Conservation (phyloP, 805 yeast genomes). For the Schwanniomyces yamadae region DNA sequence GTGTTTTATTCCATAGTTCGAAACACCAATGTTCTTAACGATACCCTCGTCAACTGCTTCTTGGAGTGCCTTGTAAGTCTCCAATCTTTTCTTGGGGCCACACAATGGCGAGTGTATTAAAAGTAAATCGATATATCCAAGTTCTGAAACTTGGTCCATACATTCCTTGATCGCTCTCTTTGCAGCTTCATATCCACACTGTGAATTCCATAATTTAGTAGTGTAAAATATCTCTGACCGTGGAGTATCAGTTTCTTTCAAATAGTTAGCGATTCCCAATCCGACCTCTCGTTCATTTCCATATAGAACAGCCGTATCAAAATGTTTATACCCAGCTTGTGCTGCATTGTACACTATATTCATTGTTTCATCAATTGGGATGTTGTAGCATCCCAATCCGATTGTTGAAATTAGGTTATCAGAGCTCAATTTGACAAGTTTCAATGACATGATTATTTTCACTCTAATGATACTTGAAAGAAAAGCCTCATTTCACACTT, state of each 20-base stretch:
- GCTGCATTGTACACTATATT: slow-evolving; percentile 56
- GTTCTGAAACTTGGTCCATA: slow-evolving; percentile 45
- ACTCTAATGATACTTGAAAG: too few relatives aligned
- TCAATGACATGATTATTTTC: too few relatives aligned
- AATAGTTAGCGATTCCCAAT: slow-evolving; percentile 49
- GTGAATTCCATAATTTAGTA: slow-evolving; percentile 71
- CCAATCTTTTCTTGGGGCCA: slow-evolving; percentile 42
- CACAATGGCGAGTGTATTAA: slow-evolving; percentile 61
- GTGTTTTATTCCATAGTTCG: slow-evolving; percentile 60
- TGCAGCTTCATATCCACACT: slow-evolving; percentile 59
- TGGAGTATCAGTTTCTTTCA: slow-evolving; percentile 30
- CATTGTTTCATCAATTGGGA: slow-evolving; percentile 31
- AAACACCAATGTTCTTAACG: slow-evolving; percentile 58
- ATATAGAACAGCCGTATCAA: slow-evolving; percentile 74
- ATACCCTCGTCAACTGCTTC: slow-evolving; percentile 51
- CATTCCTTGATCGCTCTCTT: slow-evolving; percentile 58
- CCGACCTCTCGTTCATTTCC: slow-evolving; percentile 70
- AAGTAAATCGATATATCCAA: slow-evolving; percentile 71
- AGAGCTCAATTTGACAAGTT: too few relatives aligned
- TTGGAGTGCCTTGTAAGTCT: slow-evolving; percentile 56
- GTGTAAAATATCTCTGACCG: slow-evolving; percentile 46
- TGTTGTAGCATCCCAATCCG: slow-evolving; percentile 52
- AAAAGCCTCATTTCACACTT: too few relatives aligned
- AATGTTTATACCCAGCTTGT: slow-evolving; percentile 64
- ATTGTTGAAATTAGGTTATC: slow-evolving; percentile 48